phyloP scores from a whole-genome alignment of 1,284 basidiomycete genomes.

The Apiotrichum mycotoxinovorans region DNA sequence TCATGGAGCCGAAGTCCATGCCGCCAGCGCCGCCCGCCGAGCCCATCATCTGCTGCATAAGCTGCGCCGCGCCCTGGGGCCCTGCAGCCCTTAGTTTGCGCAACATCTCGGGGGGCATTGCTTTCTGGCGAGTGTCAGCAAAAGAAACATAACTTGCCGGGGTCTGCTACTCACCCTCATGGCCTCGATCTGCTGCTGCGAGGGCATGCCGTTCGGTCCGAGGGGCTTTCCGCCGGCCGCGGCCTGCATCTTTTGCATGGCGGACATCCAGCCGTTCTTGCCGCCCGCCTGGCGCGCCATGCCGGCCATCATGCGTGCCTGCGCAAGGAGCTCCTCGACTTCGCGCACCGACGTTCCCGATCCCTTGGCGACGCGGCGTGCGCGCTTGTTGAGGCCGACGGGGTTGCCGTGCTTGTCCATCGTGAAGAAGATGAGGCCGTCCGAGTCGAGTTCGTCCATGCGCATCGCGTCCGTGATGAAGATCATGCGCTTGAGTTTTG shows the following conservation, averaged over 20 bases:
- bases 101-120: constrained; percentile 84
- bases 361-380: constrained; percentile 82
- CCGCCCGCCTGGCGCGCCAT: constrained; percentile 97
- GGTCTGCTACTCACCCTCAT: constrained; percentile 63
- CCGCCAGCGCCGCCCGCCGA: constrained; percentile 43
- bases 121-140: constrained; percentile 55
- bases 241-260: constrained; percentile 85
- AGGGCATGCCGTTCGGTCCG: constrained; percentile 79
- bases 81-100: constrained; percentile 72
- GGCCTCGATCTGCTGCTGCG: constrained; percentile 83
- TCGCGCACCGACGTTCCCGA: constrained; percentile 95
- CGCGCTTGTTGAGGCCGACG: constrained; percentile 75
- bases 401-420: constrained; percentile 79
- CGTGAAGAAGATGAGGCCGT: constrained; percentile 75
- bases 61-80: constrained; percentile 82
- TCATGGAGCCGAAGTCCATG: constrained; percentile 66
- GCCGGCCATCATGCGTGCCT: constrained; percentile 95
- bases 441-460: constrained; percentile 87
- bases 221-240: constrained; percentile 79
- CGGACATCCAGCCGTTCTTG: constrained; percentile 86
- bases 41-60: constrained; percentile 95
- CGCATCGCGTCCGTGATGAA: constrained; percentile 99
- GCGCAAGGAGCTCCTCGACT: constrained; percentile 91
- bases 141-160: constrained; percentile 29
- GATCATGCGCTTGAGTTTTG: constrained; percentile 95